These are phyloP conservation scores for Aegilops bicornis DNA, from an alignment of 176 grass and related monocot genomes.

Conservation along the genomic window DNA sequence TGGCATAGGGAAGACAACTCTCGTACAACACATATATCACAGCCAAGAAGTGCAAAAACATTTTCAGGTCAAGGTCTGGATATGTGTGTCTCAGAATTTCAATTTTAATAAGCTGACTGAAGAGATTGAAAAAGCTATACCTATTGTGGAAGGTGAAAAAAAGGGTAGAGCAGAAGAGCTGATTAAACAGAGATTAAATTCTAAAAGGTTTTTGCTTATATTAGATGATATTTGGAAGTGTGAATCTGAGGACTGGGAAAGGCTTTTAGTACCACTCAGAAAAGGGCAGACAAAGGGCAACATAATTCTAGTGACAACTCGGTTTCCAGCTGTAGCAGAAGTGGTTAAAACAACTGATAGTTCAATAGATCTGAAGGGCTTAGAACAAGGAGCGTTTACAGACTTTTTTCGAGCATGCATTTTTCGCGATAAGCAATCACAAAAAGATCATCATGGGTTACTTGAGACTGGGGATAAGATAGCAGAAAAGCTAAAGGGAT, in stretches of 20 bases:
- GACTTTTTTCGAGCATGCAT: neutral
- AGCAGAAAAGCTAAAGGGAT: neutral
- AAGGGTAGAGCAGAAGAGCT: neutral
- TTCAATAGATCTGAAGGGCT: neutral
- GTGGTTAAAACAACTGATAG: neutral
- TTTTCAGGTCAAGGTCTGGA: constrained; percentile 11
- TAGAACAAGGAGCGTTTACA: neutral
- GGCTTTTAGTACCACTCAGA: neutral
- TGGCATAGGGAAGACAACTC: neutral
- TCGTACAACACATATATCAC: neutral
- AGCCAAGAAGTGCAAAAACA: neutral
- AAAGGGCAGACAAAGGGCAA: neutral
- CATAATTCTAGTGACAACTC: neutral
- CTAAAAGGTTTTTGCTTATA: neutral
- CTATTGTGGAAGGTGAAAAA: neutral
- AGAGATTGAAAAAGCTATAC: neutral
- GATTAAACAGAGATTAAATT: neutral
- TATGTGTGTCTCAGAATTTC: neutral
- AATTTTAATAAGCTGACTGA: neutral
- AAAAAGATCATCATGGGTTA: neutral
- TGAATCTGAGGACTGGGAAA: neutral
- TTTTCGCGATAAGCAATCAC: neutral
- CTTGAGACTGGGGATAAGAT: neutral
- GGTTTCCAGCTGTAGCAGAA: neutral
- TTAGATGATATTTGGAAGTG: constrained; percentile 23